Conservation (phyloP, 2,329 filamentous ascomycete species). For the Hortaea werneckii region DNA sequence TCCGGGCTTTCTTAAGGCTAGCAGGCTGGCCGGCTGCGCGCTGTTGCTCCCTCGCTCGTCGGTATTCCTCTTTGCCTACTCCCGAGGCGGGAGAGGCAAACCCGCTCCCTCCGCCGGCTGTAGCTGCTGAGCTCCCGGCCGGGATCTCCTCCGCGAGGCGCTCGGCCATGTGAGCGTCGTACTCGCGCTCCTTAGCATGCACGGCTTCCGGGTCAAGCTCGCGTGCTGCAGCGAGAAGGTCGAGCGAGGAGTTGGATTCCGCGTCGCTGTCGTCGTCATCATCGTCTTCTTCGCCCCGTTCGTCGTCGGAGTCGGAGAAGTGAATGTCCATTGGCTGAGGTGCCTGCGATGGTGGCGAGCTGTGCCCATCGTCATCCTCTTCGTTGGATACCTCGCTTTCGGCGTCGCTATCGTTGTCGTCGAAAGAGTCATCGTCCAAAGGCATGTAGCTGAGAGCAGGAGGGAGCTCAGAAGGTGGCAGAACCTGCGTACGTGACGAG, state of each 20-base stretch:
- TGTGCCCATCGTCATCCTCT: constrained; percentile 12
- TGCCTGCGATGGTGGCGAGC: constrained; percentile 18
- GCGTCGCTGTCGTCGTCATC: constrained; percentile 19
- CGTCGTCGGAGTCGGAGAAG: constrained; percentile 5
- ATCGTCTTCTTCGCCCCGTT: constrained; percentile 15
- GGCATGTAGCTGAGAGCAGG: constrained; percentile 34
- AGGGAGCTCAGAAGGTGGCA: constrained; percentile 35
- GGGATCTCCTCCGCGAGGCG: constrained; percentile 40
- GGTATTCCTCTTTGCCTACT: constrained; percentile 3
- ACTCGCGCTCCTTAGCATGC: constrained; percentile 34
- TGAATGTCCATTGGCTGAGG: constrained; percentile 24
- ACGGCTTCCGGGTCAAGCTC: constrained; percentile 33
- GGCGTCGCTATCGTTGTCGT: constrained; percentile 27
- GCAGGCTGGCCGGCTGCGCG: not conserved
- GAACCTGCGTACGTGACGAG: constrained; percentile 57
- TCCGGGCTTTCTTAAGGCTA: not conserved
- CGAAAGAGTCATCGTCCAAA: constrained; percentile 26
- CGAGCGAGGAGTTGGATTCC: constrained; percentile 30
- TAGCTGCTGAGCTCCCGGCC: constrained; percentile 38
- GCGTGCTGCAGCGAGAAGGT: constrained; percentile 37
- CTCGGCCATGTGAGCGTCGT: constrained; percentile 38
- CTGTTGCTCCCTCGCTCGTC: constrained; percentile 3
- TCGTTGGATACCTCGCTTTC: constrained; percentile 19
- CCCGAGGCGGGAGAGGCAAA: constrained; percentile 31
- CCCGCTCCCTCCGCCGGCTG: constrained; percentile 39